A percentile compares a stretch with the other conserved stretches of the same genome.
These are phyloP conservation scores for Decorospora gaudefroyi DNA, from an alignment of 2,329 filamentous ascomycete species.

Conservation along the genomic window DNA sequence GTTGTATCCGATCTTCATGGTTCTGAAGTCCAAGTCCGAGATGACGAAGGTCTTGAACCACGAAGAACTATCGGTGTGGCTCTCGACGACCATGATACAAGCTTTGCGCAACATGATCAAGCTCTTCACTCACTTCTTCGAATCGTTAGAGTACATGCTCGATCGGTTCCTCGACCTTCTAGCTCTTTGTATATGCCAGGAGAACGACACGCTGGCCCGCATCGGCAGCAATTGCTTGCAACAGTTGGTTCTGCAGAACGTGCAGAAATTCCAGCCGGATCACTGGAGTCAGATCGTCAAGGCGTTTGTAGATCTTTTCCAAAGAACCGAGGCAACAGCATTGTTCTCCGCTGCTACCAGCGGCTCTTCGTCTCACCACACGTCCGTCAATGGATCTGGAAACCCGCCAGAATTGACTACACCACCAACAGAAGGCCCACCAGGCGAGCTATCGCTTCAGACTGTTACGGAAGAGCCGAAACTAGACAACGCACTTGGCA, in stretches of 20 bases:
- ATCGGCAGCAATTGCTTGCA: constrained; percentile 99
- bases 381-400: constrained; percentile 56
- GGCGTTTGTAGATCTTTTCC: constrained; percentile 94
- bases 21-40: constrained; percentile 92
- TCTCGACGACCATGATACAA: constrained; percentile 99
- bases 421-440: constrained; percentile 39
- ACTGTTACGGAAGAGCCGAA: constrained; percentile 35
- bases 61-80: constrained; percentile 96
- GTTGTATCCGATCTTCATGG: constrained; percentile 97
- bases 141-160: constrained; percentile 94
- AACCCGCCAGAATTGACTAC: constrained; percentile 52
- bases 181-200: constrained; percentile 95
- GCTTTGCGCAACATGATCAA: constrained; percentile 98
- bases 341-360: constrained; percentile 82
- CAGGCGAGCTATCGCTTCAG: constrained; percentile 43
- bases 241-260: constrained; percentile 94
- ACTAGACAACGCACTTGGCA: constrained; percentile 51
- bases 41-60: constrained; percentile 95
- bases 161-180: constrained; percentile 95
- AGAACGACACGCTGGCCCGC: constrained; percentile 96
- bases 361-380: constrained; percentile 46
- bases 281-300: constrained; percentile 96
- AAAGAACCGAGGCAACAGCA: constrained; percentile 90
- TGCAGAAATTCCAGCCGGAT: constrained; percentile 81
- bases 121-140: constrained; percentile 98